Conservation (phyloP, 176 grass and related monocot genomes). For the Phoenix roebelenii region DNA sequence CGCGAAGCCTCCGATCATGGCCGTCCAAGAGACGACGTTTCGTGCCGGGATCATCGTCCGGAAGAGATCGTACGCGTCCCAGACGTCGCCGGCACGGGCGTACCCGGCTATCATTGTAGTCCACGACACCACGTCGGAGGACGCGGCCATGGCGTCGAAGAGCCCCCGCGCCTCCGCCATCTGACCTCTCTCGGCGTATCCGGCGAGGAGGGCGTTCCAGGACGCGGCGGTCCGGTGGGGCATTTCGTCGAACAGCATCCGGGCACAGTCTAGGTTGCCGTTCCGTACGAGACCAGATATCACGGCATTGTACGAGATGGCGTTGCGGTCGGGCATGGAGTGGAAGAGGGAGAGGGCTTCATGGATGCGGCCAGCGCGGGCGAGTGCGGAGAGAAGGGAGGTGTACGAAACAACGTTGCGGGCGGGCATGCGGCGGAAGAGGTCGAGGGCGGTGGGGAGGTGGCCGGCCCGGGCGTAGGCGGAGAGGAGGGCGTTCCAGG, state of each 20-base stretch:
- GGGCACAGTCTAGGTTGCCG: not conserved
- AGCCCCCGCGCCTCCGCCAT: slow-evolving; percentile 4
- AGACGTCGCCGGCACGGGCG: not conserved
- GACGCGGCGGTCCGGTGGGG: slow-evolving; percentile 7
- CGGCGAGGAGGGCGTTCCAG: not conserved
- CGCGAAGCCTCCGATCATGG: slow-evolving; percentile 15
- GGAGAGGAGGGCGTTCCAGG: slow-evolving; percentile 12
- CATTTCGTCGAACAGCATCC: slow-evolving; percentile 14
- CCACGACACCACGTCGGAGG: slow-evolving; percentile 15
- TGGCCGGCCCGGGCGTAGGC: not conserved
- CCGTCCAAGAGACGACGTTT: slow-evolving; percentile 9
- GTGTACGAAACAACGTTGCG: slow-evolving; percentile 12
- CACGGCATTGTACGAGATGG: slow-evolving; percentile 11
- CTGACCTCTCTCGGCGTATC: slow-evolving; percentile 3
- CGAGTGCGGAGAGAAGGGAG: slow-evolving; percentile 6
- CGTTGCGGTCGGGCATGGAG: slow-evolving; percentile 3
- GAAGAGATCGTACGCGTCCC: slow-evolving; percentile 18
- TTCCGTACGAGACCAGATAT: not conserved
- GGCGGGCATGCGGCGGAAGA: slow-evolving; percentile 4
- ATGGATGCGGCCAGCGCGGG: slow-evolving; percentile 1
- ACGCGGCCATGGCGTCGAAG: slow-evolving; percentile 1
- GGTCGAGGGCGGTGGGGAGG: not conserved
- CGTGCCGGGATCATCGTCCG: not conserved
- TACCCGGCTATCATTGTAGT: slow-evolving; percentile 4
- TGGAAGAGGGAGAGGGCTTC: slow-evolving; percentile 3